phyloP scores from a whole-genome alignment of 2,329 filamentous ascomycete species.

The Cytospora schulzeri region DNA sequence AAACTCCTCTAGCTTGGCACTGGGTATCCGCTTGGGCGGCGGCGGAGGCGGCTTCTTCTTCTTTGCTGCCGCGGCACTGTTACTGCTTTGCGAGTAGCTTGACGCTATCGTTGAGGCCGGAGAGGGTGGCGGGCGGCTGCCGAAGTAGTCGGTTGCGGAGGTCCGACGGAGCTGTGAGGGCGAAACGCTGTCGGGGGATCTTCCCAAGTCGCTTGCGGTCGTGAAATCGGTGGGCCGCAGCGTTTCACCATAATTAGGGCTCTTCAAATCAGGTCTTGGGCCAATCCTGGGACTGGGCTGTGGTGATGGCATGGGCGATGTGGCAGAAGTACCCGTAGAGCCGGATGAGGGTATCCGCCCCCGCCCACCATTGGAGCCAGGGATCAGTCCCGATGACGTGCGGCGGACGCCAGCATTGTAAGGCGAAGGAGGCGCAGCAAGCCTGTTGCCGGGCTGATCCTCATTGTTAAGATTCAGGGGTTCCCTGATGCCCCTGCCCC shows the following conservation, averaged over 20 bases:
- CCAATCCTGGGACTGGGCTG: conserved; percentile 36
- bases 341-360: conserved; percentile 41
- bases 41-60: conserved; percentile 80
- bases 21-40: conserved; percentile 59
- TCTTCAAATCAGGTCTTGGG: conserved; percentile 35
- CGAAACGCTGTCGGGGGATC: conserved; percentile 32
- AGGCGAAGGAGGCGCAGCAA: conserved; percentile 28
- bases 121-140: conserved; percentile 30
- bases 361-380: conserved; percentile 33
- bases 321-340: conserved; percentile 25
- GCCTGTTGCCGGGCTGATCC: conserved; percentile 34
- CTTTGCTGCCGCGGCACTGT: conserved; percentile 46
- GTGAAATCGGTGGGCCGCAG: conserved; percentile 48
- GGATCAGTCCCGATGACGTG: conserved; percentile 48
- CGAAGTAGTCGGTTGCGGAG: conserved; percentile 40
- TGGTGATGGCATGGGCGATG: conserved; percentile 30
- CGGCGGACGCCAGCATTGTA: conserved; percentile 42
- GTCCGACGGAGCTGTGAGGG: conserved; percentile 26
- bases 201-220: conserved; percentile 45
- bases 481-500: conserved; percentile 66
- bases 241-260: conserved; percentile 35
- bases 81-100: conserved; percentile 30
- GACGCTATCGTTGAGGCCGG: conserved; percentile 34
- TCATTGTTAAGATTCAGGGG: conserved; percentile 41
- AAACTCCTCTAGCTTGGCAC: conserved; percentile 54